Evolutionary conservation across 441 rosid genomes (phyloP).

Genomic region (Populus hybrid): DNA sequence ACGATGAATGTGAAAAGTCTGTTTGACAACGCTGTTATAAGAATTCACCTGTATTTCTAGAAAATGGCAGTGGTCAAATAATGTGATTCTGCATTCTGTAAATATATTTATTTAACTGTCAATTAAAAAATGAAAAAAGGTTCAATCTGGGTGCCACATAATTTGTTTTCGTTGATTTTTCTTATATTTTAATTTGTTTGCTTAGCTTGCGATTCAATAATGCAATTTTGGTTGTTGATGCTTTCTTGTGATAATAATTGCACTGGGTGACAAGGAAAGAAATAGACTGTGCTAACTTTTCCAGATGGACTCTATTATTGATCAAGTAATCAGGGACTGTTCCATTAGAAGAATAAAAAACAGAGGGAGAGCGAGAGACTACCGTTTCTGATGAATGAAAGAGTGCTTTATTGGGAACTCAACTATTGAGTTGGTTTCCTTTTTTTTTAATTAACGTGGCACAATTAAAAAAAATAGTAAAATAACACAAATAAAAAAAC

Average conservation of each 20-base stretch:
- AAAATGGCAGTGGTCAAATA: not conserved
- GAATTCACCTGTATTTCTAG: not conserved
- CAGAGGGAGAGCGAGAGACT: too few relatives aligned
- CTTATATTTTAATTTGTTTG: not conserved
- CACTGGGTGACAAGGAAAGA: not conserved
- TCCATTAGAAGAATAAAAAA: not conserved
- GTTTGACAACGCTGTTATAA: conserved; percentile 12
- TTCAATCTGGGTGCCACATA: not conserved
- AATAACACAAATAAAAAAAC: too few relatives aligned
- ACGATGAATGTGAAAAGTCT: conserved; percentile 11
- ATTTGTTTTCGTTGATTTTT: not conserved
- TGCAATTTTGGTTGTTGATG: not conserved
- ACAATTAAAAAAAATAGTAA: too few relatives aligned
- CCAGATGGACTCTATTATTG: not conserved
- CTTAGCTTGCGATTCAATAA: not conserved
- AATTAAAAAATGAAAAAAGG: not conserved
- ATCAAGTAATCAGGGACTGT: not conserved
- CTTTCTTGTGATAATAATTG: not conserved
- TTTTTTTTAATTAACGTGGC: too few relatives aligned
- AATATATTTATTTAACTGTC: not conserved
- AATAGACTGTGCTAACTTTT: not conserved
- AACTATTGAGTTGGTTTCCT: not conserved
- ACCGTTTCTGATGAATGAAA: too few relatives aligned
- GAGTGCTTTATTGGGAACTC: not conserved
- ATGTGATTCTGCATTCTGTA: not conserved